Evolutionary conservation across 495 filamentous ascomycete genomes (phyloP).

Genomic region (Podospora fimiseda): DNA sequence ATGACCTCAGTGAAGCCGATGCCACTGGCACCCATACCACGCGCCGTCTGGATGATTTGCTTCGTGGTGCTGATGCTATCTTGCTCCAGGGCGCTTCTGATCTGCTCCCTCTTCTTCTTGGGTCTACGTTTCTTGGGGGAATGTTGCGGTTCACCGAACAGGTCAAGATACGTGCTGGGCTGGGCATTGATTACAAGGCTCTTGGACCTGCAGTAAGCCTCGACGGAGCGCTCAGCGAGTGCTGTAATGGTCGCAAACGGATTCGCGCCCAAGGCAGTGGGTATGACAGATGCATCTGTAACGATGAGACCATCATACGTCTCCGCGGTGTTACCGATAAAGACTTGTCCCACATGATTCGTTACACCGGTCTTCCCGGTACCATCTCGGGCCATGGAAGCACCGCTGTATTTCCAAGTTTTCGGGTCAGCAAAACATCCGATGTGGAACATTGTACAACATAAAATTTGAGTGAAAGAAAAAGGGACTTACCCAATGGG

Average conservation of each 20-base stretch:
- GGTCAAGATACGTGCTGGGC: slow-evolving; percentile 45
- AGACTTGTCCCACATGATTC: slow-evolving; percentile 56
- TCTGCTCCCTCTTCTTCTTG: slow-evolving; percentile 7
- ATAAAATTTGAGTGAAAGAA: neutral
- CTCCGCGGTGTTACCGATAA: slow-evolving; percentile 45
- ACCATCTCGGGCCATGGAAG: slow-evolving; percentile 55
- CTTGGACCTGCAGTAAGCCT: slow-evolving; percentile 36
- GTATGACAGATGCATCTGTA: slow-evolving; percentile 58
- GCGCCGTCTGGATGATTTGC: slow-evolving; percentile 36
- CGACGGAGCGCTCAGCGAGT: slow-evolving; percentile 57
- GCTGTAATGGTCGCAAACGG: slow-evolving; percentile 66
- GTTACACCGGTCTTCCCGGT: slow-evolving; percentile 54
- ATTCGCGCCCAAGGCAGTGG: slow-evolving; percentile 59
- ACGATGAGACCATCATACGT: slow-evolving; percentile 53
- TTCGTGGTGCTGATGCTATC: slow-evolving; percentile 32
- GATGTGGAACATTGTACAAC: slow-evolving; percentile 8
- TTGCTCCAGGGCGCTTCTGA: slow-evolving; percentile 21
- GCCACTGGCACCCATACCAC: slow-evolving; percentile 39
- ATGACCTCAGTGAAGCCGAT: slow-evolving; percentile 59
- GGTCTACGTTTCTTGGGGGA: slow-evolving; percentile 11
- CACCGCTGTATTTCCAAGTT: slow-evolving; percentile 35
- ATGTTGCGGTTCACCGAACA: slow-evolving; percentile 38
- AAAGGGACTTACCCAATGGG: slow-evolving; percentile 50
- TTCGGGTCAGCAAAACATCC: slow-evolving; percentile 10
- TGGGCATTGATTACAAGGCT: slow-evolving; percentile 44